These are phyloP conservation scores for Sarocladium kiliense DNA, from an alignment of 2,329 filamentous ascomycete species.

Conservation along the genomic window DNA sequence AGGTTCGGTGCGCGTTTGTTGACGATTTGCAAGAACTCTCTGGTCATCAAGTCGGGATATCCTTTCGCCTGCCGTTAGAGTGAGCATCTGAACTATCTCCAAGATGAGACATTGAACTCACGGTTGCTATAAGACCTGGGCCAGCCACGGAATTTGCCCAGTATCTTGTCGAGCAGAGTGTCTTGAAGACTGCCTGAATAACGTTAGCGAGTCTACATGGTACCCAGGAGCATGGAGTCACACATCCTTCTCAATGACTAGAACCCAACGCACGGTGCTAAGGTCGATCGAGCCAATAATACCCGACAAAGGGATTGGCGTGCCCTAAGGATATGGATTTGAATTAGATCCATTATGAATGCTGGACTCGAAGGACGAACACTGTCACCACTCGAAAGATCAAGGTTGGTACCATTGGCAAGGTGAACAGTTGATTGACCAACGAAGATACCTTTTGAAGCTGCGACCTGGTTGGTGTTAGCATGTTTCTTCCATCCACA, in stretches of 20 bases:
- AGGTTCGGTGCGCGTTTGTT: slow-evolving; percentile 41
- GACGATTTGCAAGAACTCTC: slow-evolving; percentile 56
- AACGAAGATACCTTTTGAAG: slow-evolving; percentile 65
- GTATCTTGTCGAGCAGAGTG: slow-evolving; percentile 52
- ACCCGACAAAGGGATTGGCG: slow-evolving; percentile 51
- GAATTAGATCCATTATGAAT: too few species aligned
- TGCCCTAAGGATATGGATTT: slow-evolving; percentile 38
- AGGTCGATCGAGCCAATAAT: slow-evolving; percentile 47
- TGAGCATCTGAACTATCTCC: neutral
- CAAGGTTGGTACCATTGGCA: slow-evolving; percentile 34
- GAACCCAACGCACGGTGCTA: slow-evolving; percentile 52
- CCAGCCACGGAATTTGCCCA: slow-evolving; percentile 44
- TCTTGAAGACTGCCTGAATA: slow-evolving; percentile 66
- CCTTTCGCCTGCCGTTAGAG: slow-evolving; percentile 64
- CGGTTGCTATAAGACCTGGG: slow-evolving; percentile 64
- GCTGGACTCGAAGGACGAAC: slow-evolving; percentile 19
- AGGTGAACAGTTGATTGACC: slow-evolving; percentile 50
- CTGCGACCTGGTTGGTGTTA: slow-evolving; percentile 54
- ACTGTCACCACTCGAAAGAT: slow-evolving; percentile 23
- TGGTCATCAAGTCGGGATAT: slow-evolving; percentile 70
- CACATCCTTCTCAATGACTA: slow-evolving; percentile 78
- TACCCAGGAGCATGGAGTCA: slow-evolving; percentile 4
- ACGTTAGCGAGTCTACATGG: slow-evolving; percentile 13
- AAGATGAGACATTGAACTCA: slow-evolving; percentile 25
- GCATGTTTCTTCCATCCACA: too few species aligned